Evolutionary conservation across 139 green algal species (phyloP).

Genomic region (Chlorella sp.): DNA sequence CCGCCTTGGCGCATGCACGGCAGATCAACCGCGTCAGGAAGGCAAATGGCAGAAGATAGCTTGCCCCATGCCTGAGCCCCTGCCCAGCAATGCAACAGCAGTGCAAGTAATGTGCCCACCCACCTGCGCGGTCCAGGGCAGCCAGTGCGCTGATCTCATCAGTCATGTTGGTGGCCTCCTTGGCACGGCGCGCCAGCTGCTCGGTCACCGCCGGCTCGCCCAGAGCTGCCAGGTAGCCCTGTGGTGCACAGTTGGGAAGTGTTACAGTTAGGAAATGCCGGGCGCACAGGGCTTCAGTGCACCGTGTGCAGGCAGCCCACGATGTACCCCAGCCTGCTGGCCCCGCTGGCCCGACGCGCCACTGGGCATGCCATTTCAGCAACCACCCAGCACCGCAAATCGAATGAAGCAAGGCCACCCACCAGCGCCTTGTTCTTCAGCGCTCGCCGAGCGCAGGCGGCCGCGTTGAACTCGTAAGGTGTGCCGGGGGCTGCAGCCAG

Average conservation of each 20-base stretch:
- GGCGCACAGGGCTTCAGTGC: too few relatives aligned
- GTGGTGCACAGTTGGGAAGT: neutral
- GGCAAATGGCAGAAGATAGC: too few relatives aligned
- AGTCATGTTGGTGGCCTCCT: slow-evolving; percentile 97
- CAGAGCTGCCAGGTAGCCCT: slow-evolving; percentile 74
- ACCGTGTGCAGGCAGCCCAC: too few relatives aligned
- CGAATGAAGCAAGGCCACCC: neutral
- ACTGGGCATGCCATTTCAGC: too few relatives aligned
- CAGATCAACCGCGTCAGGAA: too few relatives aligned
- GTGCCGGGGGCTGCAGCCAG: slow-evolving; percentile 24
- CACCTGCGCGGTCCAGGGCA: slow-evolving; percentile 62
- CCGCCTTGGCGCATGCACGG: too few relatives aligned
- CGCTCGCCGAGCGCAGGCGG: slow-evolving; percentile 69
- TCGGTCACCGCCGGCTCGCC: slow-evolving; percentile 70
- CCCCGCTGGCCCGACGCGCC: too few relatives aligned
- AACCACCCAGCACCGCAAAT: too few relatives aligned
- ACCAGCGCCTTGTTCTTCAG: slow-evolving; percentile 90
- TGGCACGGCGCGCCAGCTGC: slow-evolving; percentile 67
- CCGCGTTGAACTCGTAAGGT: slow-evolving; percentile 71
- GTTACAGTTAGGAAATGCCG: too few relatives aligned
- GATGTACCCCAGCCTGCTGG: too few relatives aligned
- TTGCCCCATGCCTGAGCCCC: too few relatives aligned
- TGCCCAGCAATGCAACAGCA: neutral
- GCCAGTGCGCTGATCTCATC: slow-evolving; percentile 90
- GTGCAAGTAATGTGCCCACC: neutral